Percentiles rank a stretch among this genome's conserved stretches.
These are phyloP conservation scores for Lantana camara DNA, from an alignment of 257 asterid species.

Conservation along the genomic window DNA sequence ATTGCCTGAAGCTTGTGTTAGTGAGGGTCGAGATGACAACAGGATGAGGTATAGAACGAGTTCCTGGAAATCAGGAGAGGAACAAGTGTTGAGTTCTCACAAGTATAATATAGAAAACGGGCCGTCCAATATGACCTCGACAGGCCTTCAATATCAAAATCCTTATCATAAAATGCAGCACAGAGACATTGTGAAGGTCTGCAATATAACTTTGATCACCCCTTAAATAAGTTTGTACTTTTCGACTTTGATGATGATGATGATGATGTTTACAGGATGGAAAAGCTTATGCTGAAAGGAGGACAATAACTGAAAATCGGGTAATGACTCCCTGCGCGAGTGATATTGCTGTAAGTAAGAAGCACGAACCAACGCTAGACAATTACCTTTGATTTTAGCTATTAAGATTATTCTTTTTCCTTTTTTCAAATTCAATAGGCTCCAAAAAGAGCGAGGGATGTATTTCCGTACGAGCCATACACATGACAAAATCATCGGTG, in stretches of 20 bases:
- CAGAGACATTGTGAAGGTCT: constrained; percentile 44
- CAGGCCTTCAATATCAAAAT: constrained; percentile 31
- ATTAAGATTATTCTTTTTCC: too few relatives aligned
- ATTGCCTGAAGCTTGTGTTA: constrained; percentile 45
- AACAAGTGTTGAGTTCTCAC: constrained; percentile 28
- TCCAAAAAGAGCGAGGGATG: constrained; percentile 47
- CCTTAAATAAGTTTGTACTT: constrained; percentile 4
- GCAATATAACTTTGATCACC: background rate
- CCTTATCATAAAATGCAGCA: constrained; percentile 31
- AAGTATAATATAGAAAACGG: constrained; percentile 33
- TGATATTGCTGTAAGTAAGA: constrained; percentile 37
- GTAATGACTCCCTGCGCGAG: constrained; percentile 34
- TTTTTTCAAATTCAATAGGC: constrained; percentile 28
- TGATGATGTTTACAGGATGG: constrained; percentile 41
- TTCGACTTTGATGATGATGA: constrained; percentile 30
- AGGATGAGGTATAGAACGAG: constrained; percentile 39
- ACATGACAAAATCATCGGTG: constrained; percentile 38
- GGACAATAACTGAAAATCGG: constrained; percentile 41
- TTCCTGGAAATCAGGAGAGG: constrained; percentile 39
- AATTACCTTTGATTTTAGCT: background rate
- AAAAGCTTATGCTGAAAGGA: constrained; percentile 34
- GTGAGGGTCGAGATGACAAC: constrained; percentile 42
- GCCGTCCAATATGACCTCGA: constrained; percentile 31
- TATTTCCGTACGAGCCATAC: constrained; percentile 35
- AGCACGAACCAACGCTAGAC: background rate